Evolutionary conservation across 139 green algal genomes (phyloP).

Genomic region (Coccomyxa sp.): DNA sequence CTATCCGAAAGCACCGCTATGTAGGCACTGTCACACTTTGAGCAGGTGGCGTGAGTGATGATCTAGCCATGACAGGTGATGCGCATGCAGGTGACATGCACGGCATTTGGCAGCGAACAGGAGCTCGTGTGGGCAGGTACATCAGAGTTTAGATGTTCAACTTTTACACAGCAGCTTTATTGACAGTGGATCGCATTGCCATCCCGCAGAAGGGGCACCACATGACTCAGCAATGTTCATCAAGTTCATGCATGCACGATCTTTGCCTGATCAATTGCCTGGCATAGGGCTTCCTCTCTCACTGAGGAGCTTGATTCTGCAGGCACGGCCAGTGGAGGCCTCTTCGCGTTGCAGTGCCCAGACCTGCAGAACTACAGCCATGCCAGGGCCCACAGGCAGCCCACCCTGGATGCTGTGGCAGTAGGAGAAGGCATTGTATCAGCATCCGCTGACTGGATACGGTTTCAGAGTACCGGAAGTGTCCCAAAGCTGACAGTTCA

Average conservation of each 20-base stretch:
- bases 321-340: slow-evolving; percentile 16
- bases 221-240: too few relatives aligned
- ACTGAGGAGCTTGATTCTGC: too few relatives aligned
- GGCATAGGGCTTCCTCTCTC: too few relatives aligned
- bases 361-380: slow-evolving; percentile 39
- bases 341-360: slow-evolving; percentile 23
- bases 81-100: slow-evolving; percentile 12
- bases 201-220: too few relatives aligned
- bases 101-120: slow-evolving; percentile 10
- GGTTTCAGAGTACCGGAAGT: slow-evolving; percentile 32
- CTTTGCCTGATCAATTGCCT: too few relatives aligned
- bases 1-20: neutral
- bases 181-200: too few relatives aligned
- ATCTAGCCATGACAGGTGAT: neutral
- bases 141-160: too few relatives aligned
- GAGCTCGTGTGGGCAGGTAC: slow-evolving; percentile 27
- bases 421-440: slow-evolving; percentile 31
- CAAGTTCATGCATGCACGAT: too few relatives aligned
- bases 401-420: slow-evolving; percentile 35
- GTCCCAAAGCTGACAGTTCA: too few relatives aligned
- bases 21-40: neutral
- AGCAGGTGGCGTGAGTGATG: too few relatives aligned
- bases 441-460: slow-evolving; percentile 28
- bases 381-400: slow-evolving; percentile 25
- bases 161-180: too few relatives aligned